Evolutionary conservation across 306 rosid species (phyloP), one percentile per base, ranked within the genome.

Genomic region (Fragaria vesca): DNA sequence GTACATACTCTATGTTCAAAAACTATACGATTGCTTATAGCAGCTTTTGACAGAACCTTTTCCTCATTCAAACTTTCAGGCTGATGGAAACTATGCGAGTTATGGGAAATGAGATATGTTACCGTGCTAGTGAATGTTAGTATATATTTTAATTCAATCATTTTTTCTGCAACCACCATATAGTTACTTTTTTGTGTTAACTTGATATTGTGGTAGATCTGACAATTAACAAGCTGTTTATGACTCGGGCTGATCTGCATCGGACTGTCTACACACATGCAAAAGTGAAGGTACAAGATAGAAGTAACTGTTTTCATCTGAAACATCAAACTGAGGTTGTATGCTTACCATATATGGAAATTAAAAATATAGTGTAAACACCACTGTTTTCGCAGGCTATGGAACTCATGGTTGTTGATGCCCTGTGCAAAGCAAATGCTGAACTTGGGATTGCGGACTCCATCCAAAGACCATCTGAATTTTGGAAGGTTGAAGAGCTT

Each of bases 391-490:
- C 72, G 62, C 90, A 91, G 98, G 97, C 97, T 65, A 80, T 92
- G 62, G 98, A 92, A 82, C 97, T 90, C 81, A 95, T 95, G 97
- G 79, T 88, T 68, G 88, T 90, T 66, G 98, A 95, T 86, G 97
- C 97, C 78, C 86, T 95, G 79, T 50, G 85, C 71, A 83, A 79
- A 70, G 97, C 97, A 69, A 89, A 90, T 78, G 82, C 73, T 78
- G 86, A 73, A 75, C 72, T 92, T 78, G 82, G 77, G 46, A 87
- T 95, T 80, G 82, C 91, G 20, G 80, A 87, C 51, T 76, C 77
- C 81, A 84, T 89, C 76, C 78, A 55, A 17, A 52, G 86, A 65
- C 90, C 97, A 58, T 83, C 89, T 21, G 87, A 83, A 52, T 92
- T 92, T 81, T 92, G 97, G 97, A 92, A 95, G 98, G 98, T 95